These are phyloP conservation scores for Calvatia gigantea DNA, from an alignment of 768 basidiomycete species.

Conservation along the genomic window DNA sequence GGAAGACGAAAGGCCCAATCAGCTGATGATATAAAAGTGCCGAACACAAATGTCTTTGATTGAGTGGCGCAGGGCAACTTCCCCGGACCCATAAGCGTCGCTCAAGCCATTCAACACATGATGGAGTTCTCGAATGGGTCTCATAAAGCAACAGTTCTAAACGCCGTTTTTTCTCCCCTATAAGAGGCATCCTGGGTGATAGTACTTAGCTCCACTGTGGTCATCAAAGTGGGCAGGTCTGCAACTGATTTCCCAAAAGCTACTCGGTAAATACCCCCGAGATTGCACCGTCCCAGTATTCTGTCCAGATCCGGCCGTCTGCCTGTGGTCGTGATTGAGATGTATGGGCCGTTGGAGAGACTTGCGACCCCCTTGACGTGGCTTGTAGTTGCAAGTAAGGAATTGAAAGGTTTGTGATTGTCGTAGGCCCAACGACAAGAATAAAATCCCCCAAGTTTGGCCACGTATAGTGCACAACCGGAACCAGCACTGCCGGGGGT, in stretches of 20 bases:
- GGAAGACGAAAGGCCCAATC: not conserved
- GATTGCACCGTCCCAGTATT: not conserved
- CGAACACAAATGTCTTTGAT: not conserved
- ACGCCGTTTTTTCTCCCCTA: not conserved
- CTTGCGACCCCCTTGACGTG: no score
- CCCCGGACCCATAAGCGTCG: not conserved
- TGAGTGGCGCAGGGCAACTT: not conserved
- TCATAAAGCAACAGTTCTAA: not conserved
- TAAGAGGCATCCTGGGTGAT: not conserved
- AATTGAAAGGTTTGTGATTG: no score
- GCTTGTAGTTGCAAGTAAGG: no score
- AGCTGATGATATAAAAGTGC: not conserved
- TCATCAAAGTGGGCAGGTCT: not conserved
- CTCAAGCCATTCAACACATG: not conserved
- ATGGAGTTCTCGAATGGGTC: no score
- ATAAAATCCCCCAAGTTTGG: no score
- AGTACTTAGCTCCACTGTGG: not conserved
- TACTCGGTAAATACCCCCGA: not conserved
- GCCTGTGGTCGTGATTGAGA: no score
- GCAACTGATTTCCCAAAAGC: not conserved
- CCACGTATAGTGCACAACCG: no score
- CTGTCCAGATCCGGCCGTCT: not conserved
- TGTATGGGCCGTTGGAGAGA: no score
- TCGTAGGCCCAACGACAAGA: no score
- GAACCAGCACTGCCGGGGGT: no score